A percentile compares a stretch with the other conserved stretches of the same genome.
Conservation (phyloP, 805 yeast genomes). For the Starmerella gropengiesseri region DNA sequence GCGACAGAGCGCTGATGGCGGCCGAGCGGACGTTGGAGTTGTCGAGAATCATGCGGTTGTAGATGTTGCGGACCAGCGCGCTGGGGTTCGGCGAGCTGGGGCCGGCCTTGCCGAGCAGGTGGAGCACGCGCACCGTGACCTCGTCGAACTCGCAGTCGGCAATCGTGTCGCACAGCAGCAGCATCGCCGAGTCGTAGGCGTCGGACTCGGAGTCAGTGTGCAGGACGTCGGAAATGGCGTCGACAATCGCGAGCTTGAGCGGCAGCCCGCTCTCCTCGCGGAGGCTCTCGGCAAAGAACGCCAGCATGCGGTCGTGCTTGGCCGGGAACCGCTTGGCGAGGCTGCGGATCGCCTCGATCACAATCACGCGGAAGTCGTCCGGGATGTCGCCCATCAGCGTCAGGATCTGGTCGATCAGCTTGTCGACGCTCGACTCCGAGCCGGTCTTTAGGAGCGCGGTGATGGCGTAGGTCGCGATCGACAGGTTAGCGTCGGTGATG, state of each 20-base stretch:
- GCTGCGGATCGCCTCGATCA: constrained; percentile 88
- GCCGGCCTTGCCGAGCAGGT: constrained; percentile 87
- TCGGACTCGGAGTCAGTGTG: constrained; percentile 30
- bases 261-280: constrained; percentile 84
- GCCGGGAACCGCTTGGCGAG: constrained; percentile 87
- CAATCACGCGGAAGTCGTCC: constrained; percentile 90
- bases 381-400: constrained; percentile 86
- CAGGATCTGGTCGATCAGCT: constrained; percentile 76
- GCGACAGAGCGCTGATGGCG: constrained; percentile 84
- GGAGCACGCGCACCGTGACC: constrained; percentile 83
- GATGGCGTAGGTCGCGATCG: constrained; percentile 92
- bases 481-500: constrained; percentile 79
- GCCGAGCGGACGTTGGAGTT: constrained; percentile 92
- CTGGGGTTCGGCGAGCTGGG: constrained; percentile 80
- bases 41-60: constrained; percentile 91
- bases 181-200: constrained; percentile 44
- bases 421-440: constrained; percentile 77
- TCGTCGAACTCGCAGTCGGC: constrained; percentile 97
- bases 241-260: constrained; percentile 79
- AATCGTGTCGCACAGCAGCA: constrained; percentile 87
- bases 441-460: constrained; percentile 93
- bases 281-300: constrained; percentile 70
- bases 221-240: constrained; percentile 84
- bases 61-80: constrained; percentile 85
- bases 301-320: constrained; percentile 71